Evolutionary conservation across 2,329 filamentous ascomycete species (phyloP), one percentile per base, ranked within the genome.

Genomic region (Colletotrichum sp.): DNA sequence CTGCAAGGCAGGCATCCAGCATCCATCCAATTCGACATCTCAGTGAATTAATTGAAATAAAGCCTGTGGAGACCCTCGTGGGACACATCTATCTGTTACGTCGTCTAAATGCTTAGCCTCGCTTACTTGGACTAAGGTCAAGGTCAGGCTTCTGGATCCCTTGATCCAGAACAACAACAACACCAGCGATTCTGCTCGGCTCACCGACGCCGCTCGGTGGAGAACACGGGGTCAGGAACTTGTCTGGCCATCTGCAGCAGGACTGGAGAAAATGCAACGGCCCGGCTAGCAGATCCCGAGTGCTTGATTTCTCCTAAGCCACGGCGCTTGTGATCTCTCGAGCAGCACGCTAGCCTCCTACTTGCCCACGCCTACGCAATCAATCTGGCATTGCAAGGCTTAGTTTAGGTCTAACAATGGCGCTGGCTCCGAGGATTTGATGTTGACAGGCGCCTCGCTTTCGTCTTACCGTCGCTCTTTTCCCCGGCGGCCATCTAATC

Each of bases 71-170:
- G 59, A 59, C 10, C 28, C 6, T 21, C 64, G 57, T 69, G 70
- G 73, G 55, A 32, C 55, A 9, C 66, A 36, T 73, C 18, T 60
- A 65, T 26, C n/a, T 73, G 73, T 44, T 63, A 76, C 73, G 15
- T 76, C 70, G 73, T 34, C 73, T 73, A 73, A 76, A 73, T 76
- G 73, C 73, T 73, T 76, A 73, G 73, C 73, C 64, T 69, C 21
- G 57, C 44, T 52, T 49, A 72, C 73, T 69, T 55, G 44, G 26
- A 18, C 69, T 30, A 69, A 21, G 57, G 49, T 24, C 39, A 69
- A 21, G 57, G 49, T 24, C 21, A 72, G 30, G 44, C 28, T 60
- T 73, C 44, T 69, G 64, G 52, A 64, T 60, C 44, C 10, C 10
- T 21, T 21, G 44, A 52, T 52, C 44, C 44, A 32, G 26, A 32